phyloP scores from a whole-genome alignment of 129 eudicot species.

The Deinandra increscens region DNA sequence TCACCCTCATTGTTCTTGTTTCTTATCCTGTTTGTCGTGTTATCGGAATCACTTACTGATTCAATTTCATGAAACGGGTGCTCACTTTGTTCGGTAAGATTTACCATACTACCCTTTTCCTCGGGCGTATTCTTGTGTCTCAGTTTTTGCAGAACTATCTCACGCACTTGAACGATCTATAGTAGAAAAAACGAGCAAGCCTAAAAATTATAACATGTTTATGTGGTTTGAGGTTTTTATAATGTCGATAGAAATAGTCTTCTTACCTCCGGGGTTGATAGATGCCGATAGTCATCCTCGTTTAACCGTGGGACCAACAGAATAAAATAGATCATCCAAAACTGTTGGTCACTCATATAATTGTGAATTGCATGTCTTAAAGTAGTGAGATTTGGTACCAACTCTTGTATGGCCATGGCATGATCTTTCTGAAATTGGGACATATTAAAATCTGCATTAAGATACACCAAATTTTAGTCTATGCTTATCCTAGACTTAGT shows the following conservation, averaged over 20 bases:
- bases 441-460: slow-evolving; percentile 53
- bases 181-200: not conserved
- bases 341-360: slow-evolving; percentile 43
- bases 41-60: not conserved
- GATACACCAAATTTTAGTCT: slow-evolving; percentile 14
- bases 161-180: slow-evolving; percentile 59
- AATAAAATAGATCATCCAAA: slow-evolving; percentile 78
- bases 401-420: slow-evolving; percentile 40
- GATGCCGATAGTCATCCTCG: slow-evolving; percentile 43
- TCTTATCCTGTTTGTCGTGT: slow-evolving; percentile 15
- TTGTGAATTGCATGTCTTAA: slow-evolving; percentile 46
- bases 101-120: slow-evolving; percentile 16
- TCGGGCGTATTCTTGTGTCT: slow-evolving; percentile 32
- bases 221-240: too few species aligned
- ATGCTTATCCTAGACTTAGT: not conserved
- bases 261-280: slow-evolving; percentile 67
- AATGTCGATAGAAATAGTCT: slow-evolving; percentile 12
- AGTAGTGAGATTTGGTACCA: slow-evolving; percentile 55
- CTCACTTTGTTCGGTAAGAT: not conserved
- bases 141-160: slow-evolving; percentile 48
- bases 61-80: not conserved
- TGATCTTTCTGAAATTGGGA: slow-evolving; percentile 70
- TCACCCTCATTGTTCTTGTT: slow-evolving; percentile 33
- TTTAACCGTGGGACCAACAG: slow-evolving; percentile 66
- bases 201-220: too few species aligned